Evolutionary conservation across 139 green algal genomes (phyloP), one percentile per base, ranked within the genome.

Genomic region (Diplosphaera chodatii): DNA sequence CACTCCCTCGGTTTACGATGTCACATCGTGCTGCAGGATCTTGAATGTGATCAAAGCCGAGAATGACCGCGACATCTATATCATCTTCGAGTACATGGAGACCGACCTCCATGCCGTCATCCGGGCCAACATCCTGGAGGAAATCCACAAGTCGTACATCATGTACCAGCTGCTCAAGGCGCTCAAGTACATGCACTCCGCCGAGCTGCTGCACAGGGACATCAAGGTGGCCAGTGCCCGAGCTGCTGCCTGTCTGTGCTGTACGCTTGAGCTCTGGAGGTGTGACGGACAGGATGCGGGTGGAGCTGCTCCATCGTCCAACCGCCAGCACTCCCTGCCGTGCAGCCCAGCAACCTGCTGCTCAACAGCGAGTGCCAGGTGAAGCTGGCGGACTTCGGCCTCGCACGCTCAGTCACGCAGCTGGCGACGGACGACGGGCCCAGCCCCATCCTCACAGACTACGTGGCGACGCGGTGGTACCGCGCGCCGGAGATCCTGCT

Each of bases 61-160:
- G 75, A 98, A 98, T 68, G 94, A 98, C 79, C 79, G 84, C 23
- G 93, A 98, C 74, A 91, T 97, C 66, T 98, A 98, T 82, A 84
- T 97, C 0, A 80, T 97, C n/a, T 98, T 98, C 82, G 94, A 98
- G 77, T 96, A 94, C 88, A 97, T 98, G 93, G 93, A 97, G 81
- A 97, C 93, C 25, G 93, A 97, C 71, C 75, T 97, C 81, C 92
- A 97, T 73, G 91, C 93, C 10, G 93, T 97, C 32, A 96, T 98
- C 67, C 84, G 94, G 1, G 93, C 93, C 22, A 94, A 96, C 83
- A 97, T 98, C 34, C 76, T 98, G 71, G 91, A 97, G 78, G 93
- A 98, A 15, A 86, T 96, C 28, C 94, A 98, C 83, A 97, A 97
- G 80, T 91, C 94, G 82, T 99, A 98, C 82, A 96, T 97, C 68